These are phyloP conservation scores for Aspergillus calidoustus DNA, from an alignment of 2,329 filamentous ascomycete species.

Conservation along the genomic window DNA sequence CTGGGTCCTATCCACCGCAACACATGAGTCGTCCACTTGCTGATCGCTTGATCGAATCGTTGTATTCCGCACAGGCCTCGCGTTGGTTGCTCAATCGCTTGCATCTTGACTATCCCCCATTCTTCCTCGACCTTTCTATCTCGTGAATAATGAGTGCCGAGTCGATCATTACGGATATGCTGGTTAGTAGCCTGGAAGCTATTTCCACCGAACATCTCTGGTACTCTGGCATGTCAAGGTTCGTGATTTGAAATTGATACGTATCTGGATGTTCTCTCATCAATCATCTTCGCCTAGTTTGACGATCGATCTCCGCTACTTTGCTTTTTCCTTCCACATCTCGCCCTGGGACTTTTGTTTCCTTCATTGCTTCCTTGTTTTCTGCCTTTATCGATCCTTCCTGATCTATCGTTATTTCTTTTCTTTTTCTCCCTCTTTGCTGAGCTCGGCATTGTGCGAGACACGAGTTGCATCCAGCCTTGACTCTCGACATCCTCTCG, in stretches of 20 bases:
- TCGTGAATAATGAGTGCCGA: not conserved
- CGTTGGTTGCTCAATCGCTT: not conserved
- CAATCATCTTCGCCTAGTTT: not conserved
- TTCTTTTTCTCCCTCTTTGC: not conserved
- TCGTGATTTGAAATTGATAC: not conserved
- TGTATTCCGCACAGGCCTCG: not conserved
- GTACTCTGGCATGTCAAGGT: not conserved
- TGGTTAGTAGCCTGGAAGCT: not conserved
- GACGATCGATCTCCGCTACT: not conserved
- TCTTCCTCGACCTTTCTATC: not conserved
- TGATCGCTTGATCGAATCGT: not conserved
- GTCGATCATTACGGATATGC: not conserved
- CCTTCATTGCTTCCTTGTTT: not conserved
- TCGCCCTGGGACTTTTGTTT: not conserved
- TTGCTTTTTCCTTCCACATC: constrained; percentile 6
- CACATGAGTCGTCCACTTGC: not conserved
- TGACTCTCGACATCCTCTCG: not conserved
- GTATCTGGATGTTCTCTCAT: not conserved
- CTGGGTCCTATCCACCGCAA: not conserved
- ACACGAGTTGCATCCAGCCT: not conserved
- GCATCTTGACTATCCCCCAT: not conserved
- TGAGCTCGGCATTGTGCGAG: not conserved
- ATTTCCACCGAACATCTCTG: not conserved
- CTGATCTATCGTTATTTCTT: not conserved
- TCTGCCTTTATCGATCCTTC: not conserved